These are phyloP conservation scores for Pezicula rhizophila DNA, from an alignment of 2,329 filamentous ascomycete genomes.

Conservation along the genomic window DNA sequence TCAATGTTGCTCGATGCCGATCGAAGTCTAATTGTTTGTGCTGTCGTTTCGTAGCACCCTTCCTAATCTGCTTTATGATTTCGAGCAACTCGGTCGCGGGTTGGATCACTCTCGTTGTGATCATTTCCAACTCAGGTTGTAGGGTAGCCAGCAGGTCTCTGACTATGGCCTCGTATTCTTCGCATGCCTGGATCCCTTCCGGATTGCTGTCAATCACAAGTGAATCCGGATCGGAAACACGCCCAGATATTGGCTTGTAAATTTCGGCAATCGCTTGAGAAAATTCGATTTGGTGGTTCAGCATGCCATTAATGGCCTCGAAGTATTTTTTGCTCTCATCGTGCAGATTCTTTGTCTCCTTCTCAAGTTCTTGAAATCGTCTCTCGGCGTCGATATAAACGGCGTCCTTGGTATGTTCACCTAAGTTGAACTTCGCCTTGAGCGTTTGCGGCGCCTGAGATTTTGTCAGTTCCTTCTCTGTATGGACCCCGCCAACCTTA, in stretches of 20 bases:
- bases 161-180: slow-evolving; percentile 91
- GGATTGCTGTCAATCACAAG: slow-evolving; percentile 78
- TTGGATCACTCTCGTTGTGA: slow-evolving; percentile 82
- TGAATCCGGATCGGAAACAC: slow-evolving; percentile 86
- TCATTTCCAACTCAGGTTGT: slow-evolving; percentile 93
- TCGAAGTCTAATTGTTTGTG: slow-evolving; percentile 98
- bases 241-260: slow-evolving; percentile 96
- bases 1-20: slow-evolving; percentile 72
- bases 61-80: slow-evolving; percentile 92
- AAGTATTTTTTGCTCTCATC: slow-evolving; percentile 98
- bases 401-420: slow-evolving; percentile 89
- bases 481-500: slow-evolving; percentile 17
- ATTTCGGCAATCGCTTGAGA: slow-evolving; percentile 93
- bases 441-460: slow-evolving; percentile 78
- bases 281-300: slow-evolving; percentile 96
- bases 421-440: slow-evolving; percentile 89
- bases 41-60: slow-evolving; percentile 81
- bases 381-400: slow-evolving; percentile 94
- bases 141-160: slow-evolving; percentile 84
- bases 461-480: slow-evolving; percentile 13
- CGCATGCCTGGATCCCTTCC: slow-evolving; percentile 89
- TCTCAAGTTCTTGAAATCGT: slow-evolving; percentile 88
- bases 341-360: slow-evolving; percentile 92
- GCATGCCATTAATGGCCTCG: slow-evolving; percentile 96
- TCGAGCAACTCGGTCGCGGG: slow-evolving; percentile 90